phyloP scores from a whole-genome alignment of 257 asterid species.

The Solanum peruvianum region DNA sequence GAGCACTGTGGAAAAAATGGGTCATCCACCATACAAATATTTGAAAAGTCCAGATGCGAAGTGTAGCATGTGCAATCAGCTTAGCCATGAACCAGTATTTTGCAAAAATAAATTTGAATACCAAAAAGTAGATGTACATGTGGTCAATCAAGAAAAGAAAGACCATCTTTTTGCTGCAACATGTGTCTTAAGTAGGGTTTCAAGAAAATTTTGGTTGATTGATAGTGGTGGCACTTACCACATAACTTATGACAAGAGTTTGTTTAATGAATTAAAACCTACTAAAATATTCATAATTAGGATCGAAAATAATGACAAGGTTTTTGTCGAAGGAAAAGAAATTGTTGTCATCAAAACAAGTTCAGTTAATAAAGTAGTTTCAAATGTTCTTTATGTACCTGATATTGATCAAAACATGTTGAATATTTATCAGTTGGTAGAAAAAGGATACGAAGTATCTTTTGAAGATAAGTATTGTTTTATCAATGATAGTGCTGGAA shows the following conservation, averaged over 20 bases:
- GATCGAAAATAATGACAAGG: background rate
- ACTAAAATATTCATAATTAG: background rate
- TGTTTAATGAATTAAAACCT: background rate
- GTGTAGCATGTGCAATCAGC: background rate
- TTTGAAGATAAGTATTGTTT: background rate
- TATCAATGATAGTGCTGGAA: background rate
- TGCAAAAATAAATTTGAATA: background rate
- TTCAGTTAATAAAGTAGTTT: no score
- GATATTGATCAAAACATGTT: background rate
- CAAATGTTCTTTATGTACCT: background rate
- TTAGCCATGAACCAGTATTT: background rate
- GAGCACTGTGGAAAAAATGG: background rate
- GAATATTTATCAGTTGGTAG: background rate
- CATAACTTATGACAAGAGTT: background rate
- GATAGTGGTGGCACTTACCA: background rate
- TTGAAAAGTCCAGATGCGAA: background rate
- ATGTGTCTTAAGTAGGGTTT: background rate
- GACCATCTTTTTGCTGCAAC: background rate
- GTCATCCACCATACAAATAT: background rate
- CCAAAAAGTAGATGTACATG: background rate
- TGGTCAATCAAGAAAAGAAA: background rate
- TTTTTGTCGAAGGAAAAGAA: background rate
- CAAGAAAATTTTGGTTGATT: background rate
- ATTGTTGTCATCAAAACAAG: background rate
- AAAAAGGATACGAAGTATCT: background rate